Base-by-base conservation (phyloP, 176 grass and related monocot species). In the Avena eriantha region DNA sequence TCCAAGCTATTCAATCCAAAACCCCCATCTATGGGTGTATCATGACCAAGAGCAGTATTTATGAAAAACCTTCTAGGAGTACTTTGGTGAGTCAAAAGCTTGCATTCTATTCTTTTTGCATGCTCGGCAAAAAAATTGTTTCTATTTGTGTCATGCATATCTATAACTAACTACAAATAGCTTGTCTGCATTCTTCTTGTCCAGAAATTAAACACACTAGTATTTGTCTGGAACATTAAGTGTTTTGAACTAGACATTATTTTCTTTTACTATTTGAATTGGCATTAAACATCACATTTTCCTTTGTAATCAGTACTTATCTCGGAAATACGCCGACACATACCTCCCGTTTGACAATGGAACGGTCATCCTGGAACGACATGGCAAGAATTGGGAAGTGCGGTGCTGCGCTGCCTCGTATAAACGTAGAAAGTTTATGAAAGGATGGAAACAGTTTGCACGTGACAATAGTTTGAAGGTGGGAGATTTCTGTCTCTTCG, bases 391-490 rank as follows among this genome's bases (percentile, higher is more conserved):
- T 22, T 75, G 72, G 72, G 14, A 51, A 51, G 23, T 75, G 23
- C 3, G 23, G 3, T 86, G 50, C 21, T 0, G 31, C 17, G 6
- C 10, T 65, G 15, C 12, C 1, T 4, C 61, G 24, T 15, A 1
- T 0, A 48, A 18, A 7, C 0, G 4, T 17, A 58, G 18, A 86
- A 69, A 4, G 51, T 8, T 90, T 29, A 0, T 4, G 0, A 18
- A 5, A 53, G 83, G 83, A 9, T 95, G 85, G 90, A 11, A 2
- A 4, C 15, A 48, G 2, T 90, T 92, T 21, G 85, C 50, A 6
- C 3, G 3, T 16, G 87, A 83, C 17, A 94, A 90, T 34, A 76
- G 51, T 22, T 59, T 94, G 73, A 13, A 3, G 10, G 7, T 90
- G 8, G 93, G 87, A 53, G 46, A 51, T 75, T 16, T 18, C 22